A percentile compares a stretch with the other conserved stretches of the same genome.
Evolutionary conservation across 805 yeast genomes (phyloP).

Genomic region (Lipomyces lipofer): DNA sequence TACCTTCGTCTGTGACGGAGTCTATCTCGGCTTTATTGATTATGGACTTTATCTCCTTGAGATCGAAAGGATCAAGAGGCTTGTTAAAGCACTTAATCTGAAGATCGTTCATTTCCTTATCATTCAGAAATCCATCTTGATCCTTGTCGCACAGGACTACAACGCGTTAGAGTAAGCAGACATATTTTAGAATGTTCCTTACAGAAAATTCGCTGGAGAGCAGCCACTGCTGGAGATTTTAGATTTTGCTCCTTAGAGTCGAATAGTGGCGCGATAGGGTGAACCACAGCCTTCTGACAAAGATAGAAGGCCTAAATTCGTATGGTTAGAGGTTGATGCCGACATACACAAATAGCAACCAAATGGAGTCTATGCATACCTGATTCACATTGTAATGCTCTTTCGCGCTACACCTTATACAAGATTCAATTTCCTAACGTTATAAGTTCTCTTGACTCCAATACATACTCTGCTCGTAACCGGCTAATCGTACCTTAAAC

Average conservation of each 20-base stretch:
- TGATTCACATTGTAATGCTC: constrained; percentile 83
- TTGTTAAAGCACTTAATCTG: constrained; percentile 73
- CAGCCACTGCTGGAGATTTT: constrained; percentile 73
- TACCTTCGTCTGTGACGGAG: constrained; percentile 32
- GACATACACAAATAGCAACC: no score
- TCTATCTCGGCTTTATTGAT: constrained; percentile 41
- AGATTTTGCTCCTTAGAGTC: constrained; percentile 86
- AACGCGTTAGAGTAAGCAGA: background rate
- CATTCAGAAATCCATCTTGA: constrained; percentile 81
- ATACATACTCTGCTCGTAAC: background rate
- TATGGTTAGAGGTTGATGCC: no score
- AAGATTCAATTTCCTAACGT: constrained; percentile 81
- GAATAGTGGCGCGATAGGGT: constrained; percentile 88
- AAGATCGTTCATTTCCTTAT: constrained; percentile 64
- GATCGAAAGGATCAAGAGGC: constrained; percentile 45
- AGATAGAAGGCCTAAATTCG: constrained; percentile 75
- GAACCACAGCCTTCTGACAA: constrained; percentile 89
- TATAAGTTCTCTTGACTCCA: background rate
- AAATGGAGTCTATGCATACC: no score
- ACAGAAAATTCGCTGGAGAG: constrained; percentile 73
- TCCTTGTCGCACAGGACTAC: constrained; percentile 74
- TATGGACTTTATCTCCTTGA: constrained; percentile 44
- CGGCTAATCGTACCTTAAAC: constrained; percentile 65
- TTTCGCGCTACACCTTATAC: constrained; percentile 84
- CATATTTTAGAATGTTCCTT: background rate